phyloP scores from a whole-genome alignment of 306 rosid species.

The Phaseolus lunatus region DNA sequence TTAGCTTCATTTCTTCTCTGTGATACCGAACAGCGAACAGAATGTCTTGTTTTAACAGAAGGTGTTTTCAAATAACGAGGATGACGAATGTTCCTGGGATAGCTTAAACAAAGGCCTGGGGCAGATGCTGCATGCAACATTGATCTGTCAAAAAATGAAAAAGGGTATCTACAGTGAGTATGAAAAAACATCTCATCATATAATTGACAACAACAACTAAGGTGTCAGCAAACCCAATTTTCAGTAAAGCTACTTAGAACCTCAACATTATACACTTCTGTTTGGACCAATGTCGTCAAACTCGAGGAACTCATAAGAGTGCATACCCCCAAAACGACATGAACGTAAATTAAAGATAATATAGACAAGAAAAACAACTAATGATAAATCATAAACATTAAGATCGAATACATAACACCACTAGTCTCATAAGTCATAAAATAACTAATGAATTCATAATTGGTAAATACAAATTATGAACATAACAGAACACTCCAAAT shows the following conservation, averaged over 20 bases:
- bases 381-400: too few species aligned
- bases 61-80: conserved; percentile 37
- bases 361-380: too few species aligned
- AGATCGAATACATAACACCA: too few species aligned
- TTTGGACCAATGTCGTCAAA: too few species aligned
- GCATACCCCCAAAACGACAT: too few species aligned
- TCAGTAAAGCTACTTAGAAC: not conserved
- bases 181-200: not conserved
- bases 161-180: not conserved
- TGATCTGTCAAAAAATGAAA: conserved; percentile 54
- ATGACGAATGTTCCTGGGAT: conserved; percentile 48
- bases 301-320: too few species aligned
- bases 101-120: conserved; percentile 53
- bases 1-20: conserved; percentile 53
- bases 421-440: too few species aligned
- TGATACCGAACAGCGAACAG: conserved; percentile 63
- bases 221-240: not conserved
- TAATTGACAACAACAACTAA: conserved; percentile 4
- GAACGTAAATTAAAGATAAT: too few species aligned
- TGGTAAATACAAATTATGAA: too few species aligned
- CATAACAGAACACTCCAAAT: too few species aligned
- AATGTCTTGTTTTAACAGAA: conserved; percentile 49
- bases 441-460: too few species aligned
- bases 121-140: conserved; percentile 67
- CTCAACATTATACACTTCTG: too few species aligned